These are phyloP conservation scores for Apiospora marii DNA, from an alignment of 2,329 filamentous ascomycete genomes.

Conservation along the genomic window DNA sequence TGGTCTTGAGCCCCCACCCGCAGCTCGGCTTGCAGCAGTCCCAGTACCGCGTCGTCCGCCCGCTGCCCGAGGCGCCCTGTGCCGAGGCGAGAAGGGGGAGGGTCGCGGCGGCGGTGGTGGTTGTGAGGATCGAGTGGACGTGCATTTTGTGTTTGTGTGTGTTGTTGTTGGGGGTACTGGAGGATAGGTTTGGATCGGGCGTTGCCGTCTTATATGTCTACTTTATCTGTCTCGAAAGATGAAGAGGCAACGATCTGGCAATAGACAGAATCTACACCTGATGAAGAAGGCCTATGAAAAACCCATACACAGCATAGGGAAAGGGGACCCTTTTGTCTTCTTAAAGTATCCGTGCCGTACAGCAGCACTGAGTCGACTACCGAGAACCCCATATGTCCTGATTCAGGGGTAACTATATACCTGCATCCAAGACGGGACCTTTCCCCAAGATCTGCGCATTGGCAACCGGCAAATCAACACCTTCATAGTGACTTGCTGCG, in stretches of 20 bases:
- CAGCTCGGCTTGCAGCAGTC: slow-evolving; percentile 79
- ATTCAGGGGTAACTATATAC: background rate
- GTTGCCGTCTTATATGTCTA: background rate
- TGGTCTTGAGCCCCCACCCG: slow-evolving; percentile 64
- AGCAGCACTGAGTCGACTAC: background rate
- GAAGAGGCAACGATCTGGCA: background rate
- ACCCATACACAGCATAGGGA: background rate
- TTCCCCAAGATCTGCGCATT: background rate
- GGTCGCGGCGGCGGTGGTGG: slow-evolving; percentile 17
- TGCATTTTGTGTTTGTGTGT: background rate
- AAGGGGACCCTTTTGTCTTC: background rate
- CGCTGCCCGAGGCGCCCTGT: slow-evolving; percentile 39
- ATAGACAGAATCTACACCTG: too few species aligned
- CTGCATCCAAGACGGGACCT: background rate
- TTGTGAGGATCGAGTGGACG: background rate
- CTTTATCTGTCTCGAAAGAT: background rate
- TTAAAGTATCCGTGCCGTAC: background rate
- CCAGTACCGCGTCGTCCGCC: slow-evolving; percentile 56
- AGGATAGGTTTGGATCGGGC: background rate
- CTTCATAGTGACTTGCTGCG: background rate
- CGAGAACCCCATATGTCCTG: background rate
- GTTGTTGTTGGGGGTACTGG: background rate
- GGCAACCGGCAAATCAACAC: background rate
- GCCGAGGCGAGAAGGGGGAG: slow-evolving; percentile 28
- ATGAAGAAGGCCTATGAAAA: background rate